Base-by-base conservation (phyloP, 2,329 filamentous ascomycete species). In the Cercospora canescens region DNA sequence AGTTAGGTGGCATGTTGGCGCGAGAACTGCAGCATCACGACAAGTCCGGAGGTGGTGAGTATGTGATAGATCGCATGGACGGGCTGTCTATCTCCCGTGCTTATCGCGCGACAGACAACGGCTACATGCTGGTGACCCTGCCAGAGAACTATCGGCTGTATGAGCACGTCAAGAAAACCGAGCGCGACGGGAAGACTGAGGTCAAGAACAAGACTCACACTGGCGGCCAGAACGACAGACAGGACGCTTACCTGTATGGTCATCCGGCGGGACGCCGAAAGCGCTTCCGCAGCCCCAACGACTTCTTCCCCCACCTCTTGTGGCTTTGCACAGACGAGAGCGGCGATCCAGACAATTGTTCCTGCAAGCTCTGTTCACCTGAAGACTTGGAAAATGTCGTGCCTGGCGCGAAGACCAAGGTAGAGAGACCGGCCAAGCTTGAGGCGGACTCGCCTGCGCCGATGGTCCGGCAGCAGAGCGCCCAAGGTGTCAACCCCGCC, bases 231-330 rank as follows among this genome's bases (percentile, higher is more conserved):
- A 84, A 83, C 67, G 84, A 86, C 72, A 78, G 86, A 62, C 84
- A 86, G 70, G 86, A 88, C 72, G 85, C 85, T 34, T 88, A 88
- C 69, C 79, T 88, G 6, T 88, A 88, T 73, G 86, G 86, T 21
- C 85, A 88, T 72, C 86, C 86, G 2, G 77, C 81, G 54, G 86
- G 86, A 16, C 80, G 83, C 18, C 84, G 82, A 74, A 87, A 87
- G 76, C 81, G 85, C 57, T 88, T 83, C 73, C 77, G 86, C 62
- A 88, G 85, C 71, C 85, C 86, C 0, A 81, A 81, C 60, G 86
- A 88, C 68, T 88, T 88, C 78, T 86, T 87, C 67, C 85, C 84
- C 2, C 86, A 88, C 73, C 76, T 88, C 3, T 74, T 87, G 1
- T 87, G 86, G 85, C 81, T 88, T 1, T 79, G 77, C 55, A 84